Base-by-base conservation (phyloP, 176 grass and related monocot species). In the Tillandsia leiboldiana region DNA sequence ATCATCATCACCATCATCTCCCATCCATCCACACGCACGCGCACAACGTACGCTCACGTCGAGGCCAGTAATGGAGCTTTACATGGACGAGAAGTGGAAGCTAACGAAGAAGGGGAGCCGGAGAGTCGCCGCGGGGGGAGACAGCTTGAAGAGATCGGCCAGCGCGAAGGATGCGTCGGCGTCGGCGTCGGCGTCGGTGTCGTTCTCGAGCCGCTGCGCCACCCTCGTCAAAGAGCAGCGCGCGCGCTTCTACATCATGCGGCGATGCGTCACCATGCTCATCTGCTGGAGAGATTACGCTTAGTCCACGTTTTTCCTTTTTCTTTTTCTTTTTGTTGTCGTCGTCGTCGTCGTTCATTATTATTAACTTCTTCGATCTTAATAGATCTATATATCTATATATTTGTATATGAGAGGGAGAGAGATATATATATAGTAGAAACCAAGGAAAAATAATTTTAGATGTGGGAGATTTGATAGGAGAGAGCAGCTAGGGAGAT, bases 11-110 rank as follows among this genome's bases (percentile, higher is more conserved):
- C 26, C 68, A 69, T 66, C 20, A 68, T 48, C 56, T 65, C 80
- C 27, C 49, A 12, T 18, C 12, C 26, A 24, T 24, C 59, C 51
- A 24, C 6, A 42, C 33, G 3, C 33, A 42, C 33, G 1, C 33
- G 7, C 33, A 42, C 5, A 7, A 6, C 33, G 4, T 6, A 7
- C 33, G 33, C 33, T 33, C 33, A 42, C 33, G 4, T 42, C 33
- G 33, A 42, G 33, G 29, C 29, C 33, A 42, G 4, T 42, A 7
- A 87, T 86, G 83, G 85, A 90, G 79, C 75, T 90, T 58, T 83
- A 87, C 81, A 81, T 78, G 70, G 91, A 90, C 74, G 91, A 96
- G 79, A 96, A 96, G 80, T 96, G 91, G 91, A 96, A 96, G 87
- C 83, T 96, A 33, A 85, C 84, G 15, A 90, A 96, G 91, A 96